Percentiles rank a stretch among this genome's conserved stretches.
Conservation (phyloP, 257 asterid genomes). For the Cynanchum wilfordii region DNA sequence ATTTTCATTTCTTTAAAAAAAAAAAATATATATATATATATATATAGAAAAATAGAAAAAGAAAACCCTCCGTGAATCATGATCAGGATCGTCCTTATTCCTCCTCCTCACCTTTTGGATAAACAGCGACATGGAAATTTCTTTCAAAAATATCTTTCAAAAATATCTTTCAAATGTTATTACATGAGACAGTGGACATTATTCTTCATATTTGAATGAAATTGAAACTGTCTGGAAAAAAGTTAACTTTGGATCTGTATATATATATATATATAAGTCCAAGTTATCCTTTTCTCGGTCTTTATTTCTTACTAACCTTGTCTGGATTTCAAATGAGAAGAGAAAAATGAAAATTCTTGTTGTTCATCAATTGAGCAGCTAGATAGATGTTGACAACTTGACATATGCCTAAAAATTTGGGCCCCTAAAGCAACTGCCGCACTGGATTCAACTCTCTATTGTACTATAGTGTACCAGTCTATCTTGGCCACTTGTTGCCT, state of each 20-base stretch:
- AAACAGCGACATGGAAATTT: background rate
- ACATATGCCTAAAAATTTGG: background rate
- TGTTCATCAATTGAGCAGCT: background rate
- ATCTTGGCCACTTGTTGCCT: slow-evolving; percentile 4
- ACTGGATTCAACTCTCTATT: background rate
- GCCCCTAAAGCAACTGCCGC: slow-evolving; percentile 1
- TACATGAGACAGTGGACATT: background rate
- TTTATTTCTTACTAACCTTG: background rate
- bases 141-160: background rate
- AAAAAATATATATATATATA: too few species aligned
- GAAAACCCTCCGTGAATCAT: background rate
- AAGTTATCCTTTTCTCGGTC: background rate
- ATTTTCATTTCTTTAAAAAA: too few species aligned
- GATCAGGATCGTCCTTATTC: too few species aligned
- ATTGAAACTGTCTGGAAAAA: slow-evolving; percentile 25
- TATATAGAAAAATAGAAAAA: background rate
- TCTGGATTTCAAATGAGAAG: background rate
- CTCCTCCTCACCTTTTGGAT: background rate
- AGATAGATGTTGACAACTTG: background rate
- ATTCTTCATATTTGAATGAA: slow-evolving; percentile 15
- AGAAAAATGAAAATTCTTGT: background rate
- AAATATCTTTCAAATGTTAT: background rate
- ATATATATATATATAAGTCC: too few species aligned
- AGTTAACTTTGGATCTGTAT: background rate
- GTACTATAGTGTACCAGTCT: background rate